Base-by-base conservation (phyloP, 2,329 filamentous ascomycete species). In the Emergomyces orientalis region DNA sequence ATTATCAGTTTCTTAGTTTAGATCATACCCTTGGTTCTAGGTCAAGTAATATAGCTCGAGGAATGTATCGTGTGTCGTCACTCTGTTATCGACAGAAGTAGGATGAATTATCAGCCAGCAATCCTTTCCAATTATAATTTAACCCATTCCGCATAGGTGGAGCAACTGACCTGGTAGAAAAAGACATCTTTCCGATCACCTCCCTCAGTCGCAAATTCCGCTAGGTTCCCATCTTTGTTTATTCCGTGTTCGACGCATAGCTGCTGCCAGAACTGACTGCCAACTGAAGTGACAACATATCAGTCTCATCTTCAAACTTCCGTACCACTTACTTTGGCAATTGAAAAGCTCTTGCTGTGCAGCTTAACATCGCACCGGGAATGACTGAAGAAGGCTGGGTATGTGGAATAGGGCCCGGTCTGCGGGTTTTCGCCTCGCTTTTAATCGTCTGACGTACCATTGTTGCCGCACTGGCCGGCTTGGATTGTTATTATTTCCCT, bases 401-500 rank as follows among this genome's bases (percentile, higher is more conserved):
- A 25, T 34, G 55, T 27, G 34, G 54, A 47, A 60, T 22, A 63
- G 55, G 56, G 55, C 52, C 25, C 32, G 32, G 34, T 9, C 5
- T 30, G 54, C 34, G 54, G 54, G 3, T 6, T 32, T n/a, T 22
- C 17, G 17, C 19, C 8, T n/a, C 19, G 57, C 39, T 22, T n/a
- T 32, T 34, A n/a, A 34, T 34, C 2, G 69, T 64, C 65, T 67
- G 66, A 89, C 90, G 82, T 75, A 96, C 92, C 93, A 86, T 92
- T 97, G 81, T 97, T 97, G 84, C 93, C 94, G 84, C 94, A 97
- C 79, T 97, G 94, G 84, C 94, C 94, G 68, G 95, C 93, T 80
- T 99, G 94, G 71, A 99, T 89, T 66, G 95, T 99, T 78, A 99
- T 99, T 72, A 99, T 99, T 85, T 99, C 94, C 79, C 94, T 97